These are phyloP conservation scores for Ephemerocybe angulata DNA, from an alignment of 768 basidiomycete species.

Conservation along the genomic window DNA sequence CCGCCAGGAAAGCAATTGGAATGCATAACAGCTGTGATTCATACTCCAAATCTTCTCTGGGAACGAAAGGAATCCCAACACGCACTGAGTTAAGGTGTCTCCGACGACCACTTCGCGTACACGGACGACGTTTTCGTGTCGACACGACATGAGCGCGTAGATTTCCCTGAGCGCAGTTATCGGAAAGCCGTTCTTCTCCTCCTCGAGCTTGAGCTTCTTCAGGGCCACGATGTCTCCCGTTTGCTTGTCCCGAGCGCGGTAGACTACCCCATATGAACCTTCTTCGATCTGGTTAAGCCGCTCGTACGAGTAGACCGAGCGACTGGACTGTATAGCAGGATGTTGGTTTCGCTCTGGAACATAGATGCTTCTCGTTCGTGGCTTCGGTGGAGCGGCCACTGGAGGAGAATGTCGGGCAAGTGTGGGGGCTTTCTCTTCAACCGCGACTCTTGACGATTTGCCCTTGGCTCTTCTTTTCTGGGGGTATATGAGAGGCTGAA, in stretches of 20 bases:
- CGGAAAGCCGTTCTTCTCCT: conserved; percentile 98
- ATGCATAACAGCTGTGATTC: conserved; percentile 22
- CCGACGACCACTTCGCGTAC: conserved; percentile 97
- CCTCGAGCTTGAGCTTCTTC: conserved; percentile 97
- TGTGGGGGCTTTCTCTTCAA: neutral
- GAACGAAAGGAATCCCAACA: conserved; percentile 28
- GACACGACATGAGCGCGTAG: conserved; percentile 92
- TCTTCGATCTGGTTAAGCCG: conserved; percentile 97
- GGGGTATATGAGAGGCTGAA: conserved; percentile 34
- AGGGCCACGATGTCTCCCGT: conserved; percentile 95
- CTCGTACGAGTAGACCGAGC: conserved; percentile 93
- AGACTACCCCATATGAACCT: conserved; percentile 96
- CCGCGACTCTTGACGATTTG: conserved; percentile 27
- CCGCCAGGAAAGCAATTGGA: conserved; percentile 4
- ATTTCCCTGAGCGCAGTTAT: conserved; percentile 95
- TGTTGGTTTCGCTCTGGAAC: conserved; percentile 75
- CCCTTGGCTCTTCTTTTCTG: conserved; percentile 55
- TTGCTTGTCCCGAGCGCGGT: conserved; percentile 91
- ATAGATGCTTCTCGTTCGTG: conserved; percentile 49
- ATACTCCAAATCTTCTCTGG: conserved; percentile 21
- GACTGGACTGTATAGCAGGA: conserved; percentile 78
- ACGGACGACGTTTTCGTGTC: conserved; percentile 95
- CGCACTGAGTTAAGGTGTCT: conserved; percentile 97
- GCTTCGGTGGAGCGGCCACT: conserved; percentile 15
- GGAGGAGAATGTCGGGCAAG: conserved; percentile 13